phyloP scores from a whole-genome alignment of 1,139 yeast genomes.

The Suzukiozyma palmioleophila region DNA sequence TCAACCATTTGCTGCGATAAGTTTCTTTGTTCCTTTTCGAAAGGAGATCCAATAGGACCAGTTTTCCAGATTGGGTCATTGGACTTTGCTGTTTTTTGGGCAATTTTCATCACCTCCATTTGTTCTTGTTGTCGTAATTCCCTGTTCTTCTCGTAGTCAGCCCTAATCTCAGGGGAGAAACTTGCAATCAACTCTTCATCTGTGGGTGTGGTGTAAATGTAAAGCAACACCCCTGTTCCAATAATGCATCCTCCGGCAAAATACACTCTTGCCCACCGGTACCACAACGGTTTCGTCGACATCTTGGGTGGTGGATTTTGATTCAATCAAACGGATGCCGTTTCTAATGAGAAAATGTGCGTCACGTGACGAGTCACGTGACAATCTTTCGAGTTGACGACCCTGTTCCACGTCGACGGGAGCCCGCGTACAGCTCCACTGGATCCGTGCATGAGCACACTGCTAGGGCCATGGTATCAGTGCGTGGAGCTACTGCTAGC shows the following conservation, averaged over 20 bases:
- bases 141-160: slow-evolving; percentile 66
- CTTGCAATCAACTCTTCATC: slow-evolving; percentile 72
- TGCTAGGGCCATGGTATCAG: too few species aligned
- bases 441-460: too few species aligned
- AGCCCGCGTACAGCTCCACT: too few species aligned
- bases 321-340: background rate
- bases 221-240: slow-evolving; percentile 63
- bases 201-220: slow-evolving; percentile 72
- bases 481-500: too few species aligned
- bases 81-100: slow-evolving; percentile 54
- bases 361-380: too few species aligned
- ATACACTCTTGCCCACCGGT: slow-evolving; percentile 58
- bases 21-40: slow-evolving; percentile 40
- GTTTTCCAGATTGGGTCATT: slow-evolving; percentile 80
- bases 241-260: slow-evolving; percentile 58
- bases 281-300: slow-evolving; percentile 40
- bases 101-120: slow-evolving; percentile 61
- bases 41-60: slow-evolving; percentile 64
- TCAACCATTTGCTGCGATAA: slow-evolving; percentile 39
- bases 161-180: slow-evolving; percentile 79
- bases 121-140: slow-evolving; percentile 63
- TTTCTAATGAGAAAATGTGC: background rate
- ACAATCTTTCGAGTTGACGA: too few species aligned
- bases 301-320: slow-evolving; percentile 3
- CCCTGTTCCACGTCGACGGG: too few species aligned